Evolutionary conservation across 129 eudicot species (phyloP).

Genomic region (Solidago caesia): DNA sequence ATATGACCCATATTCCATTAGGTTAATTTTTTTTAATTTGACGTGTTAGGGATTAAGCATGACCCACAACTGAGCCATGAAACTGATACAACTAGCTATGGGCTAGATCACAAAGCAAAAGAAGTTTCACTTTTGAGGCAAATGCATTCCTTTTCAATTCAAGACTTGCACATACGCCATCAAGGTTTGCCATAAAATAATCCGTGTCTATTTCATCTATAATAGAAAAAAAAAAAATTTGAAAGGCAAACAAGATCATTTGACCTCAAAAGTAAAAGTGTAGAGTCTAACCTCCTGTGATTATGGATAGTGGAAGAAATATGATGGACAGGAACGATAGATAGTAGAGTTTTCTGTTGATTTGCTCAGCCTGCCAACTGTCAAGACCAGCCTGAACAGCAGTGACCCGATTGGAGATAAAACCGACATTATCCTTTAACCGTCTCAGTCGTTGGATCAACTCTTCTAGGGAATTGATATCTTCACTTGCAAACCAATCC

Average conservation of each 20-base stretch:
- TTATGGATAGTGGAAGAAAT: conserved; percentile 83
- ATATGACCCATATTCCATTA: no score
- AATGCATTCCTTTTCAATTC: background rate
- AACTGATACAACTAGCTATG: no score
- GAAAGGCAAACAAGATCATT: background rate
- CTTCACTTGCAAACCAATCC: conserved; percentile 82
- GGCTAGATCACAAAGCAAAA: background rate
- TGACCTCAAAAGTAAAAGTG: conserved; percentile 18
- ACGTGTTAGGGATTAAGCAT: no score
- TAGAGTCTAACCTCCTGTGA: conserved; percentile 78
- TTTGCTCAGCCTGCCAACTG: conserved; percentile 96
- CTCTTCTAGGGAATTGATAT: conserved; percentile 72
- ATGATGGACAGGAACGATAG: conserved; percentile 88
- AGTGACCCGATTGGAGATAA: conserved; percentile 85
- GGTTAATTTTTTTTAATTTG: no score
- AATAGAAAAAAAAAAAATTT: background rate
- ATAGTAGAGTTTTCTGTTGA: conserved; percentile 85
- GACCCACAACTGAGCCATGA: no score
- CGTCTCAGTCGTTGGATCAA: conserved; percentile 66
- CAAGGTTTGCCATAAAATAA: background rate
- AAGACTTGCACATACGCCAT: background rate
- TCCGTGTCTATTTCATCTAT: background rate
- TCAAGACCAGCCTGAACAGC: conserved; percentile 96
- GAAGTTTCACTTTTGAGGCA: conserved; percentile 19
- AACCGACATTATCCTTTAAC: conserved; percentile 85